These are phyloP conservation scores for Daedaleopsis sinensis DNA, from an alignment of 768 basidiomycete genomes.

Conservation along the genomic window DNA sequence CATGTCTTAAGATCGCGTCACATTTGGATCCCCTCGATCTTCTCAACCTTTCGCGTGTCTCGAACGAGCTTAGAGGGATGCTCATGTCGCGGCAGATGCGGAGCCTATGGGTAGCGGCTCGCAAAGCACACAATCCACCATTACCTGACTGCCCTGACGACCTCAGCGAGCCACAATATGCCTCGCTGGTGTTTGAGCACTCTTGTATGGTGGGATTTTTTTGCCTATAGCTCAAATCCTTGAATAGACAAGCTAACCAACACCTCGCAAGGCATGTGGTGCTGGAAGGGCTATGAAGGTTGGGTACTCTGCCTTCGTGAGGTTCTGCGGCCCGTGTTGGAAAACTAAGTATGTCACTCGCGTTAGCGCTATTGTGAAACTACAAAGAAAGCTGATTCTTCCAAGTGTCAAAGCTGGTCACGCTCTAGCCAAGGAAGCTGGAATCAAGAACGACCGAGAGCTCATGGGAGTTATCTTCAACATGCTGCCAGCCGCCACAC, in stretches of 20 bases:
- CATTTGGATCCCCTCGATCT: slow-evolving; percentile 27
- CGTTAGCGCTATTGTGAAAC: no score
- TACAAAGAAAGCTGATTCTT: neutral
- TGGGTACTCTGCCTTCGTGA: neutral
- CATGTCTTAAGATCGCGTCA: neutral
- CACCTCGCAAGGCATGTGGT: slow-evolving; percentile 6
- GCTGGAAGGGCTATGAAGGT: slow-evolving; percentile 2
- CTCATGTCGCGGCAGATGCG: slow-evolving; percentile 19
- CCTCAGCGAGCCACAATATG: slow-evolving; percentile 16
- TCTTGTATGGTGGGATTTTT: slow-evolving; percentile 6
- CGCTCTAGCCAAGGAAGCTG: neutral
- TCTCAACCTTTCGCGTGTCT: slow-evolving; percentile 22
- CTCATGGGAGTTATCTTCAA: neutral
- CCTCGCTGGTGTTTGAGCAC: slow-evolving; percentile 8
- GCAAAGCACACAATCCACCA: slow-evolving; percentile 7
- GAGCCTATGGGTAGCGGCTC: slow-evolving; percentile 24
- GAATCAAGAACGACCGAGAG: neutral
- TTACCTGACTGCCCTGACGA: slow-evolving; percentile 14
- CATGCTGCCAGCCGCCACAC: neutral
- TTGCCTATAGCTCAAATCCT: neutral
- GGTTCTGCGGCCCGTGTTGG: slow-evolving; percentile 15
- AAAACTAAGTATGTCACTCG: slow-evolving; percentile 3
- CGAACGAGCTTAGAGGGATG: slow-evolving; percentile 10
- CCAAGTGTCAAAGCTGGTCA: neutral
- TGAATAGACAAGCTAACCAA: no score